Base-by-base conservation (phyloP, 305 asterid species). In the Solanum hybrid region DNA sequence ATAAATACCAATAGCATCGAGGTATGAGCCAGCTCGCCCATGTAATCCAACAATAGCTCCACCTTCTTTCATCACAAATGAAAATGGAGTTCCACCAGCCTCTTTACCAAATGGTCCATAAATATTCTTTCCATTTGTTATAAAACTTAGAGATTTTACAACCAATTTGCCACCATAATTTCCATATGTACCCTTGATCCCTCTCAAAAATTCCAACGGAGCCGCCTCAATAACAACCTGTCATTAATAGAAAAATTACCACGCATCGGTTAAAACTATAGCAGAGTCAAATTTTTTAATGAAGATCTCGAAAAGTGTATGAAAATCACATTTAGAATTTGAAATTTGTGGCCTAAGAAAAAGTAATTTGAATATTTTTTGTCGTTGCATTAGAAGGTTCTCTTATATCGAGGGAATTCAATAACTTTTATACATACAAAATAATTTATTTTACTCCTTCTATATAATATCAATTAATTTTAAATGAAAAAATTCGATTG, bases 1-100 rank as follows among this genome's bases (percentile, higher is more conserved):
- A 38, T 88, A 88, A 78, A 88, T 4, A 15, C 90, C 90, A 88
- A 88, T 88, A 24, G 90, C 86, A 56, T 78, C 86, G 29, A 88
- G 51, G 42, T 60, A 77, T 0, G 0, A 4, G 3, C 32, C 72
- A 78, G 64, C 6, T 17, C 69, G 78, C 22, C 90, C 90, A 27
- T 88, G 90, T 13, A 88, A 78, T 31, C 90, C 90, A 24, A 88
- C 79, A 32, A 88, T 78, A 22, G 71, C 87, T 22, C 85, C 90
- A 88, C 86, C 87, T 78, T 78, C 69, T 42, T 81, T 27, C 4
- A 78, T 79, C 35, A 72, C 85, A 37, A 78, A 15, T 36, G 90
- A 77, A 24, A 88, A 78, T 73, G 79, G 31, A 4, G 26, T 19
- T 1, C 37, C 86, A 77, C 42, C 82, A 4, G 12, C 27, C 22